A percentile compares a stretch with the other conserved stretches of the same genome.
phyloP scores from a whole-genome alignment of 768 basidiomycete species.

The Boletus rufocinnamomeus region DNA sequence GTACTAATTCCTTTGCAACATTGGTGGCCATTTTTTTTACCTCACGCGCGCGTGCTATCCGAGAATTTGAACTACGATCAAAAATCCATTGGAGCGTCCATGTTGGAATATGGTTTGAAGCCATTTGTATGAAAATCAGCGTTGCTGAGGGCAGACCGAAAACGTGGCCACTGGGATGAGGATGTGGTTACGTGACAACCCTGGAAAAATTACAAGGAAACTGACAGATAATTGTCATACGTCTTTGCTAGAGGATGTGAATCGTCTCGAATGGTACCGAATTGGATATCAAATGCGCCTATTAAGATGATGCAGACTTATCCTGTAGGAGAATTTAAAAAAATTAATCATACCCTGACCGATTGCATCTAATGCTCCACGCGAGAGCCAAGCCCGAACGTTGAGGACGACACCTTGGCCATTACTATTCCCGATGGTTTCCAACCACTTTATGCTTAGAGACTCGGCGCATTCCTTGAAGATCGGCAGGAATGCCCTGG shows the following conservation, averaged over 20 bases:
- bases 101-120: conserved; percentile 9
- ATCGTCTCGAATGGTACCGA: neutral
- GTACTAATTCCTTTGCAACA: conserved; percentile 11
- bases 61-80: neutral
- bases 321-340: too few species aligned
- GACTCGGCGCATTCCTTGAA: conserved; percentile 41
- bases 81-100: conserved; percentile 1
- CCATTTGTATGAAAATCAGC: conserved; percentile 10
- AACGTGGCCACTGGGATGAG: conserved; percentile 4
- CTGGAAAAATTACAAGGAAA: neutral
- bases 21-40: neutral
- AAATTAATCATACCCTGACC: conserved; percentile 39
- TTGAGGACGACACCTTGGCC: conserved; percentile 16
- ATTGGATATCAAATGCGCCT: conserved; percentile 48
- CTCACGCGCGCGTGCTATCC: conserved; percentile 12
- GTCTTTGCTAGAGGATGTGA: conserved; percentile 3
- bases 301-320: neutral
- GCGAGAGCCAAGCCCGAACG: conserved; percentile 34
- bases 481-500: conserved; percentile 50
- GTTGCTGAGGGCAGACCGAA: conserved; percentile 11
- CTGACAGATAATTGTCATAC: conserved; percentile 14
- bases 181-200: neutral
- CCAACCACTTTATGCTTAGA: conserved; percentile 20
- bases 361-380: conserved; percentile 49
- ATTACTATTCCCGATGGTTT: conserved; percentile 4